A percentile compares a stretch with the other conserved stretches of the same genome.
Conservation (phyloP, 345 rosid genomes). For the Boechera retrofracta region DNA sequence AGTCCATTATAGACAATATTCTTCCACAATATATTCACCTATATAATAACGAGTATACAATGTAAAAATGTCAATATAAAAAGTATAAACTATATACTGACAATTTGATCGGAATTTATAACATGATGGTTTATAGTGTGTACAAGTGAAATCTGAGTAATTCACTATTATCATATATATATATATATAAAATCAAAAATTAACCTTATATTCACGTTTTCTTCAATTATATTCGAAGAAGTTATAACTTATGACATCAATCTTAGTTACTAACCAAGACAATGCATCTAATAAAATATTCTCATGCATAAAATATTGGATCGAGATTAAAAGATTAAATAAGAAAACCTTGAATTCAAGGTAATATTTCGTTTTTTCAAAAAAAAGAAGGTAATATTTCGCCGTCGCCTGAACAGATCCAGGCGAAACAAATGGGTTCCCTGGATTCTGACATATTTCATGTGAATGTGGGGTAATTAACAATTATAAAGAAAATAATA, state of each 20-base stretch:
- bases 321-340: not conserved
- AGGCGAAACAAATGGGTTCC: conserved; percentile 40
- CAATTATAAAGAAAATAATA: conserved; percentile 15
- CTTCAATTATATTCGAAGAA: not conserved
- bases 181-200: not conserved
- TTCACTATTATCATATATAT: not conserved
- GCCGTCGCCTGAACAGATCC: conserved; percentile 39
- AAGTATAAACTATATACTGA: not conserved
- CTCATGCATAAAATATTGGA: not conserved
- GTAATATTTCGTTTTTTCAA: not conserved
- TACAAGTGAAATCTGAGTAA: not conserved
- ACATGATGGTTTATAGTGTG: not conserved
- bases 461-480: conserved; percentile 54
- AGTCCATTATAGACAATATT: not conserved
- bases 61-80: not conserved
- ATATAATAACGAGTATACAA: conserved; percentile 1
- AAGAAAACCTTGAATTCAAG: conserved; percentile 5
- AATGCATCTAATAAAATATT: not conserved
- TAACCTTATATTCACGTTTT: not conserved
- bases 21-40: not conserved
- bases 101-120: not conserved
- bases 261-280: not conserved
- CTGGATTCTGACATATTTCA: conserved; percentile 53
- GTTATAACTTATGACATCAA: not conserved
- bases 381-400: not conserved